Base-by-base conservation (phyloP, 345 rosid genomes). In the Moricandia arvensis region DNA sequence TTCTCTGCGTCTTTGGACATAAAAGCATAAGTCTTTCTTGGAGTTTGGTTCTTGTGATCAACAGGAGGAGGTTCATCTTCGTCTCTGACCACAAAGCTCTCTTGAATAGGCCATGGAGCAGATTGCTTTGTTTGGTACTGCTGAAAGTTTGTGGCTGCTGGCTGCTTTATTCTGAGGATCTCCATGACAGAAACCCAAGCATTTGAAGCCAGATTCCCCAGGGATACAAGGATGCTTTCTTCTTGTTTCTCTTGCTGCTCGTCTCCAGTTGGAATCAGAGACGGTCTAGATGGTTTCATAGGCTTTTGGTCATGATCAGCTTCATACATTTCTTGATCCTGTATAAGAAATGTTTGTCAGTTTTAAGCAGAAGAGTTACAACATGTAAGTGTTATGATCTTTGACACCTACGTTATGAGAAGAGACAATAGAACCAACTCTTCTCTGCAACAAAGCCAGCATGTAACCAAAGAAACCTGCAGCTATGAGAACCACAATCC, bases 391-490 rank as follows among this genome's bases (percentile, higher is more conserved):
- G 18, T 30, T 53, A 29, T 8, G 54, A 63, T 26, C 13, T 12
- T 8, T 31, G 59, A 51, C 60, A 81, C 95, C 81, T 33, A 89
- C 98, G 67, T 67, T 83, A 72, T 85, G 87, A 49, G 93, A 84
- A 62, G 93, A 91, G 45, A 88, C 86, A 1, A 86, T 86, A 24
- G 88, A 76, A 51, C 92, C 88, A 73, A 89, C 87, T 82, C 96
- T 86, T 41, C 83, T 87, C 66, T 92, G 99, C 81, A 95, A 87
- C 81, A 95, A 80, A 45, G 99, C 99, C 33, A 95, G 82, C 99
- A 95, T 92, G 77, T 95, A 95, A 62, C 99, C 98, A 51, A 90
- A 87, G 81, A 90, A 86, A 71, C 97, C 98, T 72, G 98, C 99
- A 16, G 92, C 97, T 69, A 88, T n/a, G n/a, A 95, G 99, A 65